These are phyloP conservation scores for Tolypocladium amazonense DNA, from an alignment of 2,329 filamentous ascomycete genomes.

Conservation along the genomic window DNA sequence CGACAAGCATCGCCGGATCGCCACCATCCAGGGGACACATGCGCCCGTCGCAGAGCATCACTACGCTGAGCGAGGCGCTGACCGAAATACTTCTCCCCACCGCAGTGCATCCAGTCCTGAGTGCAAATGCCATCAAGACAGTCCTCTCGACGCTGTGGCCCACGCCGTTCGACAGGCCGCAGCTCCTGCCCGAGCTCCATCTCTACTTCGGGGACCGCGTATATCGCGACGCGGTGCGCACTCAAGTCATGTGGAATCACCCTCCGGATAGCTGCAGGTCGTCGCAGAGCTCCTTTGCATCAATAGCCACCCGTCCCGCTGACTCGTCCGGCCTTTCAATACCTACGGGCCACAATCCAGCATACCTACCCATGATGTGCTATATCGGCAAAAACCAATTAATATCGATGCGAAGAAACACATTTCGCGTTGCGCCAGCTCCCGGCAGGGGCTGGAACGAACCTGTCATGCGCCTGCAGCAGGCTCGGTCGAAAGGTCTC, in stretches of 20 bases:
- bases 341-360: slow-evolving; percentile 10
- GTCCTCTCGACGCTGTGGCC: slow-evolving; percentile 36
- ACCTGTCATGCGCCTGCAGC: slow-evolving; percentile 37
- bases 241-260: slow-evolving; percentile 39
- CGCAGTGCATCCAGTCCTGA: slow-evolving; percentile 20
- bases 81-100: slow-evolving; percentile 27
- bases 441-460: slow-evolving; percentile 31
- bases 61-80: slow-evolving; percentile 30
- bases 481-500: slow-evolving; percentile 34
- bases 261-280: slow-evolving; percentile 13
- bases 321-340: slow-evolving; percentile 16
- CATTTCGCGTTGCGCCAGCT: slow-evolving; percentile 33
- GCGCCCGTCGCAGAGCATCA: slow-evolving; percentile 30
- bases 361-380: slow-evolving; percentile 24
- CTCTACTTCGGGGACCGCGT: slow-evolving; percentile 37
- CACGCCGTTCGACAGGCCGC: slow-evolving; percentile 16
- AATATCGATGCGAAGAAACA: slow-evolving; percentile 30
- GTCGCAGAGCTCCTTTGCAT: slow-evolving; percentile 20
- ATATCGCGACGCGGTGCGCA: slow-evolving; percentile 34
- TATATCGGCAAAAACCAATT: slow-evolving; percentile 40
- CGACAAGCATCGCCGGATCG: slow-evolving; percentile 18
- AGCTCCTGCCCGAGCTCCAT: slow-evolving; percentile 29
- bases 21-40: slow-evolving; percentile 24
- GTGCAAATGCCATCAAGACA: slow-evolving; percentile 29
- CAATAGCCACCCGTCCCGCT: slow-evolving; percentile 24